Evolutionary conservation across 768 basidiomycete genomes (phyloP).

Genomic region (Russula virescens): DNA sequence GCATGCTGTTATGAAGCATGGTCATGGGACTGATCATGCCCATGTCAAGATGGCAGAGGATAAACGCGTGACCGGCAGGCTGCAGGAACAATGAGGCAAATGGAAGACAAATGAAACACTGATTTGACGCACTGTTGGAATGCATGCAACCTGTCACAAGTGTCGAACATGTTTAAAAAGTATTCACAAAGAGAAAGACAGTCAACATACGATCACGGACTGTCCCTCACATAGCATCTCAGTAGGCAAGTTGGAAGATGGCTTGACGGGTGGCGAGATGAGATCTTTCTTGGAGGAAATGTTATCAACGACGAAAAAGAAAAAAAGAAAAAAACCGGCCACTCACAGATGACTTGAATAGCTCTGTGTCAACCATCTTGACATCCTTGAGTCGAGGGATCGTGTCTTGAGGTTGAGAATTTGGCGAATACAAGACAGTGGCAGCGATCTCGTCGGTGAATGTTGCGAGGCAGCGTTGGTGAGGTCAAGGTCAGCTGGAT

Average conservation of each 20-base stretch:
- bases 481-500: too few relatives aligned
- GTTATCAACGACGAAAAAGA: too few relatives aligned
- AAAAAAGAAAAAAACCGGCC: too few relatives aligned
- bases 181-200: conserved; percentile 1
- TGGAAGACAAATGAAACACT: conserved; percentile 12
- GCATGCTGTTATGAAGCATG: conserved; percentile 82
- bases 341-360: too few relatives aligned
- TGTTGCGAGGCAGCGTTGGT: too few relatives aligned
- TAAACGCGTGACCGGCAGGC: conserved; percentile 83
- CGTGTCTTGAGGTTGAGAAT: too few relatives aligned
- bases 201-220: conserved; percentile 66
- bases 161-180: conserved; percentile 8
- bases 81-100: conserved; percentile 32
- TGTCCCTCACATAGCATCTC: conserved; percentile 82
- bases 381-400: too few relatives aligned
- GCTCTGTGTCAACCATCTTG: too few relatives aligned
- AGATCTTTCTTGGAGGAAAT: too few relatives aligned
- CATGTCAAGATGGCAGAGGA: conserved; percentile 90
- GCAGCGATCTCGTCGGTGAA: too few relatives aligned
- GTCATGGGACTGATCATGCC: conserved; percentile 89
- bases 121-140: conserved; percentile 52
- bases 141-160: conserved; percentile 63
- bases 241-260: conserved; percentile 45
- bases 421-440: too few relatives aligned
- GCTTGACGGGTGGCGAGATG: conserved; percentile 30